Conservation (phyloP, 345 rosid genomes). For the Rhodomyrtus tomentosa region DNA sequence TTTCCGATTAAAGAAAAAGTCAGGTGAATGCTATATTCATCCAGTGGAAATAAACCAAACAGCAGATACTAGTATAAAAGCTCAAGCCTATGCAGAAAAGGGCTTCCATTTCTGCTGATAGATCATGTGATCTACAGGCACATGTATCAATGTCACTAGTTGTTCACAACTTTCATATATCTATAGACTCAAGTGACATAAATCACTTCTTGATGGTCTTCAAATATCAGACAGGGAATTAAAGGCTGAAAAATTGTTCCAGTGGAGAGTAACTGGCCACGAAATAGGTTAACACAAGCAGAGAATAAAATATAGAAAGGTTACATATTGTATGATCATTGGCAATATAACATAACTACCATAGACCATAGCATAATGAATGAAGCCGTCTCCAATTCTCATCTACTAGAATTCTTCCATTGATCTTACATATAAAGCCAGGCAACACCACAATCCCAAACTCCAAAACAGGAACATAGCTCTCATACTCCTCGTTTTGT, state of each 20-base stretch:
- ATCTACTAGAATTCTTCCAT: not conserved
- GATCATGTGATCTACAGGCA: not conserved
- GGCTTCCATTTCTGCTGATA: not conserved
- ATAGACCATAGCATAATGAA: too few relatives aligned
- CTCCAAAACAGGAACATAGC: not conserved
- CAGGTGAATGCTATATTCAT: not conserved
- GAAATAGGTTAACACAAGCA: not conserved
- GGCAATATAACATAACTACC: too few relatives aligned
- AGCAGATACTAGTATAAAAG: not conserved
- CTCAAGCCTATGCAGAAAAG: not conserved
- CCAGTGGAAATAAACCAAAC: not conserved
- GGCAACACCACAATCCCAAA: not conserved
- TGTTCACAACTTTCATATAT: not conserved
- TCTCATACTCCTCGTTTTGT: not conserved
- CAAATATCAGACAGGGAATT: not conserved
- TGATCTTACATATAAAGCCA: not conserved
- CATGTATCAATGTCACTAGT: not conserved
- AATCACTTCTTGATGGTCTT: not conserved
- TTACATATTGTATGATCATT: not conserved
- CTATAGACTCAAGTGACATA: not conserved
- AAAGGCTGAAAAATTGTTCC: not conserved
- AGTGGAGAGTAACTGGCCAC: not conserved
- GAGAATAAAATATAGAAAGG: not conserved
- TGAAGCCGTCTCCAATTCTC: not conserved
- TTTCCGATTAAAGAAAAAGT: not conserved